Conservation (phyloP, 2,329 filamentous ascomycete genomes). For the Rutstroemia sydowiana region DNA sequence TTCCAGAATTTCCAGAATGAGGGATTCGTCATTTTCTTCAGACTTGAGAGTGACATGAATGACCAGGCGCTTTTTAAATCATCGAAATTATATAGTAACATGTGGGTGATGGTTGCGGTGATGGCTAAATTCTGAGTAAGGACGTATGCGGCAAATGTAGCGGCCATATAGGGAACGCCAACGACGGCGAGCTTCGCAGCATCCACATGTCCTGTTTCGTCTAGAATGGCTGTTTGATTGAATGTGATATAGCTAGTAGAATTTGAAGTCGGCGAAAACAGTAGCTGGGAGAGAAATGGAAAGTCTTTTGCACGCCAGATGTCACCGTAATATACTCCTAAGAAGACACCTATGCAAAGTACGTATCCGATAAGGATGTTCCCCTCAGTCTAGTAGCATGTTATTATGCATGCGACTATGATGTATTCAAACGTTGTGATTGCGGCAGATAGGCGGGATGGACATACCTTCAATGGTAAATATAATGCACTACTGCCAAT, state of each 20-base stretch:
- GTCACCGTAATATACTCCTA: slow-evolving; percentile 37
- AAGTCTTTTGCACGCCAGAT: slow-evolving; percentile 34
- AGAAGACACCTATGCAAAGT: slow-evolving; percentile 29
- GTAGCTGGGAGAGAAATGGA: slow-evolving; percentile 36
- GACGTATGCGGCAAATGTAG: slow-evolving; percentile 33
- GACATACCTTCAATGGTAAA: slow-evolving; percentile 23
- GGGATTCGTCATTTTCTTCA: slow-evolving; percentile 13
- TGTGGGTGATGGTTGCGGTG: slow-evolving; percentile 39
- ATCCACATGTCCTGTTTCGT: slow-evolving; percentile 33
- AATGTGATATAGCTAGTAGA: slow-evolving; percentile 32
- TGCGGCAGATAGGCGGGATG: no score
- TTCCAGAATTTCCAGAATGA: slow-evolving; percentile 23
- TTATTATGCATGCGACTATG: no score
- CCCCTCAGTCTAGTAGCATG: neutral
- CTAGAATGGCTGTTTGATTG: slow-evolving; percentile 38
- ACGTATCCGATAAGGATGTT: slow-evolving; percentile 28
- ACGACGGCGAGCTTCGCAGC: slow-evolving; percentile 27
- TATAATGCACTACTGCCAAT: slow-evolving; percentile 27
- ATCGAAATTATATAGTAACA: slow-evolving; percentile 34
- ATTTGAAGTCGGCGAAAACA: slow-evolving; percentile 34
- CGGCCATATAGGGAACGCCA: slow-evolving; percentile 37
- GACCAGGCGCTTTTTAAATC: slow-evolving; percentile 33
- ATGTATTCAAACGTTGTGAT: no score
- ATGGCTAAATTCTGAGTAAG: slow-evolving; percentile 39
- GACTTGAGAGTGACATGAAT: slow-evolving; percentile 16